These are phyloP conservation scores for Aspergillus affinis DNA, from an alignment of 495 filamentous ascomycete genomes.

Conservation along the genomic window DNA sequence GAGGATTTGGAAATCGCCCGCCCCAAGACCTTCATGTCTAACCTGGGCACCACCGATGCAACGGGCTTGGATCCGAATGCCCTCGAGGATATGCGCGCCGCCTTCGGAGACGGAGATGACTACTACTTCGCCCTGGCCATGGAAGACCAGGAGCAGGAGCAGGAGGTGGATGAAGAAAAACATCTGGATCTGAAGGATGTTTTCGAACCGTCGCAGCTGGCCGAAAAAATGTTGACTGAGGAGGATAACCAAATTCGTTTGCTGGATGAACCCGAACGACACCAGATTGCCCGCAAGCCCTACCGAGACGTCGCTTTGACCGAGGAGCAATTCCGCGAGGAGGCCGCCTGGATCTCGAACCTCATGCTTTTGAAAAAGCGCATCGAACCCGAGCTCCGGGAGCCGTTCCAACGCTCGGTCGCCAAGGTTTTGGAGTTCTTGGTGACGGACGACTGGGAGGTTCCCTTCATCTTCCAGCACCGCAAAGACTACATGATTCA, in stretches of 20 bases:
- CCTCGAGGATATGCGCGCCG: constrained; percentile 89
- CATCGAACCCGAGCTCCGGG: constrained; percentile 64
- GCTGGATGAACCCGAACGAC: constrained; percentile 87
- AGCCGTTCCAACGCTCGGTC: constrained; percentile 83
- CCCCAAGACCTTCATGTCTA: constrained; percentile 60
- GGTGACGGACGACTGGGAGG: constrained; percentile 86
- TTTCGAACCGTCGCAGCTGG: constrained; percentile 92
- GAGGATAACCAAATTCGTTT: constrained; percentile 87
- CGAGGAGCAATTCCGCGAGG: constrained; percentile 81
- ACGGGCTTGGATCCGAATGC: constrained; percentile 86
- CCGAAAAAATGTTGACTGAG: constrained; percentile 91
- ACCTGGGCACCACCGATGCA: constrained; percentile 61
- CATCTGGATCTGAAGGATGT: constrained; percentile 95
- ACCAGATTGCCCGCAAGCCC: constrained; percentile 85
- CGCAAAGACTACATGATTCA: constrained; percentile 98
- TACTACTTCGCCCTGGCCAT: constrained; percentile 90
- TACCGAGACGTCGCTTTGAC: constrained; percentile 75
- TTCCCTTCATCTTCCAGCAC: constrained; percentile 97
- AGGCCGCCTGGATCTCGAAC: constrained; percentile 86
- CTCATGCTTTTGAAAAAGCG: constrained; percentile 83
- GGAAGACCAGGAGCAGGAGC: constrained; percentile 66
- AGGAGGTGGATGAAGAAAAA: constrained; percentile 67
- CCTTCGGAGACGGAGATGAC: constrained; percentile 92
- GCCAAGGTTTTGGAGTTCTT: constrained; percentile 94
- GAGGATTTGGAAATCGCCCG: constrained; percentile 87